Evolutionary conservation across 139 green algal genomes (phyloP).

Genomic region (Penium margaritaceum): DNA sequence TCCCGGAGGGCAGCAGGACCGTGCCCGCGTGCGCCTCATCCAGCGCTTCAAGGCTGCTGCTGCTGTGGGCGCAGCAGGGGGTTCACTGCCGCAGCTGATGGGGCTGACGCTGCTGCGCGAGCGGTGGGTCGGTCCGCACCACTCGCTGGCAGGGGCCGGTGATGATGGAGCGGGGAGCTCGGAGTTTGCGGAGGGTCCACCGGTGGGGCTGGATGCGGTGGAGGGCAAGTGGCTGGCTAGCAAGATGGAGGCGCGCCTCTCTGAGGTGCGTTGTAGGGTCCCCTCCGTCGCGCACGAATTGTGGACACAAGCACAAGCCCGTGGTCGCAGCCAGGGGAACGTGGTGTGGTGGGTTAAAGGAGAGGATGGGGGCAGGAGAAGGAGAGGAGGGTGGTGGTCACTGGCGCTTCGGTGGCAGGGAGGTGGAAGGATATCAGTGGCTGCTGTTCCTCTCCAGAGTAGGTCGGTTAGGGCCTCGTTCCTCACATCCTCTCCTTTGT

Average conservation of each 20-base stretch:
- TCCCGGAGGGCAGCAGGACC: background rate
- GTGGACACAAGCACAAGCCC: too few species aligned
- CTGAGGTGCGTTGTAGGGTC: too few species aligned
- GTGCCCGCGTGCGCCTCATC: background rate
- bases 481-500: too few species aligned
- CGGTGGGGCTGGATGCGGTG: background rate
- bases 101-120: slow-evolving; percentile 2
- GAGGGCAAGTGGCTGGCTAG: background rate
- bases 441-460: too few species aligned
- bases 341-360: background rate
- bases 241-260: too few species aligned
- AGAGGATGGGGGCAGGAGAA: background rate
- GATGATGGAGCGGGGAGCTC: too few species aligned
- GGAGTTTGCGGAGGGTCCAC: slow-evolving; percentile 2
- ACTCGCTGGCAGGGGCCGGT: background rate
- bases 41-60: background rate
- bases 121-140: background rate
- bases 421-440: too few species aligned
- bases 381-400: background rate
- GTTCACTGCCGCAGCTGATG: slow-evolving; percentile 5
- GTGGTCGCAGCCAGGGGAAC: background rate
- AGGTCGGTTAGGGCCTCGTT: too few species aligned
- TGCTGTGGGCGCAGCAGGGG: background rate
- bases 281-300: too few species aligned
- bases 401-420: too few species aligned